Evolutionary conservation across 177 flowering plant genomes (phyloP).

Genomic region (Vitis hybrid): DNA sequence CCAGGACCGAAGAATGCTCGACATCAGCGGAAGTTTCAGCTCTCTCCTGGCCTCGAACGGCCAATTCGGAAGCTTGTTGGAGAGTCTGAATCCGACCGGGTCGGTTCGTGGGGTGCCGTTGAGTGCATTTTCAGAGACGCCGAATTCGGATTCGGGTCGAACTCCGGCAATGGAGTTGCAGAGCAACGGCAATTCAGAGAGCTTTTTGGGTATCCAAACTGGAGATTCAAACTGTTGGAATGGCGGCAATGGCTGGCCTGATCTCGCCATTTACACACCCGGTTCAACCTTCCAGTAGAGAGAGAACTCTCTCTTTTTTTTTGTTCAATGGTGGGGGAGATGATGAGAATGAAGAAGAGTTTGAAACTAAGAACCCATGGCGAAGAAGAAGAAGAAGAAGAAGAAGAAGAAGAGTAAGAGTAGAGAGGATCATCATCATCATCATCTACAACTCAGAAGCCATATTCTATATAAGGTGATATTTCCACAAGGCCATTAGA

Average conservation of each 20-base stretch:
- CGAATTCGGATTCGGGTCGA: conserved; percentile 17
- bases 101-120: conserved; percentile 26
- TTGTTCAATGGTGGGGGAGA: not conserved
- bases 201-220: conserved; percentile 29
- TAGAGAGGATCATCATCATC: not conserved
- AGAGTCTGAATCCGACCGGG: conserved; percentile 33
- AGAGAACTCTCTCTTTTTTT: not conserved
- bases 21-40: conserved; percentile 51
- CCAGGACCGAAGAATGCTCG: conserved; percentile 38
- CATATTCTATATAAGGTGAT: not conserved
- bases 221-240: conserved; percentile 42
- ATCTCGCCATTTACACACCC: conserved; percentile 72
- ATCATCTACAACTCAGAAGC: not conserved
- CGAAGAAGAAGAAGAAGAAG: not conserved
- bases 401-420: not conserved
- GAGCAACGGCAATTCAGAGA: conserved; percentile 22
- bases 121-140: conserved; percentile 27
- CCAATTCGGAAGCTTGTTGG: conserved; percentile 41
- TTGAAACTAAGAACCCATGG: not conserved
- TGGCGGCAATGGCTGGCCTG: conserved; percentile 64
- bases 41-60: conserved; percentile 53
- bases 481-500: conserved; percentile 3
- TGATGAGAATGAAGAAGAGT: conserved; percentile 5
- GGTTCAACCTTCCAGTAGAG: conserved; percentile 52
- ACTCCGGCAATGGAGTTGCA: conserved; percentile 31